Evolutionary conservation across 1,139 yeast species (phyloP), one percentile per base, ranked within the genome.

Genomic region (Zygosaccharomyces pseudobailii): DNA sequence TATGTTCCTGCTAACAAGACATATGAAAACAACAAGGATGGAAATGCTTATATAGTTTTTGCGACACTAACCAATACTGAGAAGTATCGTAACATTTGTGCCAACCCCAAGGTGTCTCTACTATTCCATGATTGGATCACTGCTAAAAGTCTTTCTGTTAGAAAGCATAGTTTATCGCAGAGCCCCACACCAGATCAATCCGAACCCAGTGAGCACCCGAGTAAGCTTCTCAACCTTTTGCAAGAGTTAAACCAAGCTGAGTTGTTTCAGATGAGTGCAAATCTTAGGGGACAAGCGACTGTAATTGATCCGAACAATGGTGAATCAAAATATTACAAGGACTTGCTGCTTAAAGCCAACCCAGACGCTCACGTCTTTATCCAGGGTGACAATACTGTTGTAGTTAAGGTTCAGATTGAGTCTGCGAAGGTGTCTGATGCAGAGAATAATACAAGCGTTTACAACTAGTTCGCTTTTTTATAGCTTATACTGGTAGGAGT

Each of bases 61-160:
- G 79, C 95, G 5, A 81, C 94, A 1, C 82, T 82, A 1, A 78
- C 74, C 51, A 69, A 76, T 47, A 85, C 96, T 4, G 80, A 80
- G 48, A 89, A 88, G 65, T 86, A 75, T 64, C 67, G 75, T 36
- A 87, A 89, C 64, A 77, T 89, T 48, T 55, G 67, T 13, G 67
- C 72, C 36, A 90, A 90, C 62, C 87, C 89, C 6, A 75, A 78
- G 39, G 95, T 89, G n/a, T 84, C 96, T 0, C 65, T 90, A 42
- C 71, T 90, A 46, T 80, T 90, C 38, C 97, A 90, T 62, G 97
- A 90, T 62, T 88, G 96, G 96, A 79, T 82, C 30, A 75, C 85
- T 8, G 80, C 82, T 5, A 78, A 79, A 58, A 66, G 69, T 53
- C 55, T 69, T 21, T 59, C 67, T 19, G 44, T 61, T 21, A 54